Evolutionary conservation across 2,329 filamentous ascomycete species (phyloP).

Genomic region (Xylaria sp.): DNA sequence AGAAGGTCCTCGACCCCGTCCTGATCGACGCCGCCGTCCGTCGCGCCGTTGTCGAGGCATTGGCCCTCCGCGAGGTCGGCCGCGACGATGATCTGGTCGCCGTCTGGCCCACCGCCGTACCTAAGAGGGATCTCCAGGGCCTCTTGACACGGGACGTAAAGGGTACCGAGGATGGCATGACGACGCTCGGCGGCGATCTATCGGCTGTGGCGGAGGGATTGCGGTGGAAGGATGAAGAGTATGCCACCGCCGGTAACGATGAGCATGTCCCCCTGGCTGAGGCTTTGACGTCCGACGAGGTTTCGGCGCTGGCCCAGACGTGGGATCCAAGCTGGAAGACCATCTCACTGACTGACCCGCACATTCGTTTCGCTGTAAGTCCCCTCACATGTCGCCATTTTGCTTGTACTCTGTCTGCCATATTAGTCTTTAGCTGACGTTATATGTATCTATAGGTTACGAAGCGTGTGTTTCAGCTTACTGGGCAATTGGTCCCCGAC

Average conservation of each 20-base stretch:
- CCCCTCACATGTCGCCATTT: not conserved
- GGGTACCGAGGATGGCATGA: slow-evolving; percentile 53
- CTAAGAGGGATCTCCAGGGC: slow-evolving; percentile 49
- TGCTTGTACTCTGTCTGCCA: not conserved
- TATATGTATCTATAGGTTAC: slow-evolving; percentile 65
- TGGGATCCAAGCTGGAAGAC: slow-evolving; percentile 68
- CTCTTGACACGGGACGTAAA: slow-evolving; percentile 54
- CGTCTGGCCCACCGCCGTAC: slow-evolving; percentile 43
- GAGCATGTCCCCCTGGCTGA: not conserved
- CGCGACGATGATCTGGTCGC: slow-evolving; percentile 41
- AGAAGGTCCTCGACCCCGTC: slow-evolving; percentile 55
- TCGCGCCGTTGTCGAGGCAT: slow-evolving; percentile 63
- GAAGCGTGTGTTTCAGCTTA: slow-evolving; percentile 84
- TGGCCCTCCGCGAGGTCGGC: slow-evolving; percentile 55
- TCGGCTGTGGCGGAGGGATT: slow-evolving; percentile 50
- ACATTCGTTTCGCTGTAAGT: slow-evolving; percentile 79
- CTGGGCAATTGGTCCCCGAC: slow-evolving; percentile 80
- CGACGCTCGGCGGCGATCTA: slow-evolving; percentile 54
- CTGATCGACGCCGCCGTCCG: slow-evolving; percentile 61
- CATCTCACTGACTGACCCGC: slow-evolving; percentile 64
- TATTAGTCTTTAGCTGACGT: not conserved
- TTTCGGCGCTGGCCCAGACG: slow-evolving; percentile 54
- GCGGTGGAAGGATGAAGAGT: slow-evolving; percentile 42
- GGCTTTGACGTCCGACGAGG: slow-evolving; percentile 52
- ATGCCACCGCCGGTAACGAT: not conserved